These are phyloP conservation scores for Trichoderma atroviride DNA, from an alignment of 2,329 filamentous ascomycete genomes.

Conservation along the genomic window DNA sequence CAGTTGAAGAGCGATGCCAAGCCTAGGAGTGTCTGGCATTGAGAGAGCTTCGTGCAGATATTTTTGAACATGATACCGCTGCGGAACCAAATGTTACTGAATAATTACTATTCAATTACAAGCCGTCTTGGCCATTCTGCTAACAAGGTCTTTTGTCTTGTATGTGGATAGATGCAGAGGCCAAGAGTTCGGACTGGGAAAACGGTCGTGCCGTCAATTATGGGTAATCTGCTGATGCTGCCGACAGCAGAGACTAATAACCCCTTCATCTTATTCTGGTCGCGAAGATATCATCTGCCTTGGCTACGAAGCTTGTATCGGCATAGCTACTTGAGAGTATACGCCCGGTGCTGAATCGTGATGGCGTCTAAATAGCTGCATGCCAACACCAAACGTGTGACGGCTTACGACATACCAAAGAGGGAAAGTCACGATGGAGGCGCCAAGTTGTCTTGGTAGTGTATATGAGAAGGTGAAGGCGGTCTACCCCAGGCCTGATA, in stretches of 20 bases:
- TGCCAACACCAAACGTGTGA: not conserved
- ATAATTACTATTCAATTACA: conserved; percentile 1
- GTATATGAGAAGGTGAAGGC: not conserved
- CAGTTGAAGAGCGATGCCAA: not conserved
- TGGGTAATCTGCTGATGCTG: not conserved
- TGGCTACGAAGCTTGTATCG: not conserved
- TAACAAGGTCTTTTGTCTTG: not conserved
- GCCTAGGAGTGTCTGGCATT: conserved; percentile 2
- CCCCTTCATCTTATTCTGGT: not conserved
- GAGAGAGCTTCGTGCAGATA: not conserved
- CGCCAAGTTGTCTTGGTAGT: not conserved
- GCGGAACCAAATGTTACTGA: not conserved
- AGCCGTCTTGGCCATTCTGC: conserved; percentile 2
- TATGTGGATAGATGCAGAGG: not conserved
- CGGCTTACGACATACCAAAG: not conserved
- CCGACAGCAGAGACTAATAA: not conserved
- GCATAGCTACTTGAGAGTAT: not conserved
- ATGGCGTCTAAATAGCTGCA: not conserved
- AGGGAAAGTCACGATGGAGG: not conserved
- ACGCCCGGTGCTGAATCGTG: not conserved
- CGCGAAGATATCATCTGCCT: not conserved
- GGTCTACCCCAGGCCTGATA: not conserved
- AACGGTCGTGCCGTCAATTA: not conserved
- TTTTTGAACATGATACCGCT: not conserved
- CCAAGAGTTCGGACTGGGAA: not conserved